Evolutionary conservation across 2,329 filamentous ascomycete species (phyloP).

Genomic region (Cylindrodendrum hubeiense): DNA sequence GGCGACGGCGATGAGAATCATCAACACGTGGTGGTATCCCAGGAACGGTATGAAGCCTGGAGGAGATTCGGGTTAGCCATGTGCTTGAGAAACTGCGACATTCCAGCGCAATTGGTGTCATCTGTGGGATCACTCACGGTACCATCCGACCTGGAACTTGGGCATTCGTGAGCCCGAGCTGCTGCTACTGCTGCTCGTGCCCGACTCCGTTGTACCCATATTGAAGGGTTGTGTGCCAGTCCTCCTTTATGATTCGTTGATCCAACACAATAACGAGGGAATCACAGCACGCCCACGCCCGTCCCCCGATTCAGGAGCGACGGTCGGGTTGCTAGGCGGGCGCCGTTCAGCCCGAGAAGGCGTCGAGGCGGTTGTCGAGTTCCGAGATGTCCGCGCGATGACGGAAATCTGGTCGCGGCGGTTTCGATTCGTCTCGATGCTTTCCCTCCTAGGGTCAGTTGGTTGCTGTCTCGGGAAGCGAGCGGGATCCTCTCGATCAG

Average conservation of each 20-base stretch:
- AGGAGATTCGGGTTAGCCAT: slow-evolving; percentile 36
- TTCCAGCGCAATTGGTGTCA: slow-evolving; percentile 27
- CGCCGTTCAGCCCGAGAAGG: slow-evolving; percentile 21
- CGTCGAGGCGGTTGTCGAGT: slow-evolving; percentile 25
- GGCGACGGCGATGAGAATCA: slow-evolving; percentile 93
- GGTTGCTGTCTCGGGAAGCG: slow-evolving; percentile 35
- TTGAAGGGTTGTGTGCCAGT: slow-evolving; percentile 32
- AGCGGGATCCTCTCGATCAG: slow-evolving; percentile 14
- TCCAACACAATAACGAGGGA: slow-evolving; percentile 27
- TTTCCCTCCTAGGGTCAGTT: slow-evolving; percentile 27
- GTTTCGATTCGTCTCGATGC: slow-evolving; percentile 7
- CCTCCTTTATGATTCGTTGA: slow-evolving; percentile 29
- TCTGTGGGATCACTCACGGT: slow-evolving; percentile 54
- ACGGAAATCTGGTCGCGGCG: slow-evolving; percentile 16
- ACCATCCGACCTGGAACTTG: slow-evolving; percentile 62
- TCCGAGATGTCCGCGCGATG: slow-evolving; percentile 15
- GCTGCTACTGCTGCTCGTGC: slow-evolving; percentile 45
- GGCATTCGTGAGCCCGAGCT: slow-evolving; percentile 46
- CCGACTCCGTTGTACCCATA: slow-evolving; percentile 42
- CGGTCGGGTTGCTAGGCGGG: slow-evolving; percentile 33
- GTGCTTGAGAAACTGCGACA: slow-evolving; percentile 24
- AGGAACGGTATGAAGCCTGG: slow-evolving; percentile 76
- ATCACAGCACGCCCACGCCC: slow-evolving; percentile 34
- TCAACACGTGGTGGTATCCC: slow-evolving; percentile 88
- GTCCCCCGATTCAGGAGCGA: slow-evolving; percentile 43